phyloP scores from a whole-genome alignment of 176 grass and related monocot species.

The Avena eriantha region DNA sequence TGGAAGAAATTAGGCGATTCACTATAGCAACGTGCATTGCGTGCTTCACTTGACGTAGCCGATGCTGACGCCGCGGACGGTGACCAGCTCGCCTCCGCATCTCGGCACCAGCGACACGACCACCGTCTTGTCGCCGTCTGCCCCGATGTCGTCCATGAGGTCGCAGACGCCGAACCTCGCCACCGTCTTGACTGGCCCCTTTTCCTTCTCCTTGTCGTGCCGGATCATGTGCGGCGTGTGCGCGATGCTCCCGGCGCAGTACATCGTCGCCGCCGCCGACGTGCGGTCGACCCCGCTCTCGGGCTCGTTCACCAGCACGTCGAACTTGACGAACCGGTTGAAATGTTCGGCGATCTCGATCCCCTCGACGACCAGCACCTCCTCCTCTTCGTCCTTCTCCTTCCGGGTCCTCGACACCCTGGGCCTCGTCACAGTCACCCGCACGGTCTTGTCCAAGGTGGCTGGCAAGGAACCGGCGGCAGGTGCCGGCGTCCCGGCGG shows the following conservation, averaged over 20 bases:
- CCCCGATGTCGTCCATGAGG: slow-evolving; percentile 55
- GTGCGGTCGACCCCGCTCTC: background rate
- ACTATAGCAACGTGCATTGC: too few species aligned
- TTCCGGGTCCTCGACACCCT: slow-evolving; percentile 27
- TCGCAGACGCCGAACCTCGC: slow-evolving; percentile 68
- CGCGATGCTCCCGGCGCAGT: slow-evolving; percentile 67
- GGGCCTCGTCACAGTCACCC: slow-evolving; percentile 51
- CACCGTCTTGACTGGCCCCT: slow-evolving; percentile 23
- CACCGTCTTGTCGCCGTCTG: slow-evolving; percentile 50
- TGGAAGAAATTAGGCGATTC: too few species aligned
- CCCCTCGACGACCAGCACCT: slow-evolving; percentile 65
- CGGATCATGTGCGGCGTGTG: slow-evolving; percentile 54
- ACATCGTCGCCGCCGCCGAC: slow-evolving; percentile 1
- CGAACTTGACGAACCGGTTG: slow-evolving; percentile 64
- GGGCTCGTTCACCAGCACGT: slow-evolving; percentile 57
- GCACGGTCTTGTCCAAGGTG: slow-evolving; percentile 35
- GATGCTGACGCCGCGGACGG: slow-evolving; percentile 50
- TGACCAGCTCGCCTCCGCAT: slow-evolving; percentile 37
- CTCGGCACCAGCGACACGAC: slow-evolving; percentile 65
- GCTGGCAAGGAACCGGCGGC: slow-evolving; percentile 38
- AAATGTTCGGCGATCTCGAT: slow-evolving; percentile 37
- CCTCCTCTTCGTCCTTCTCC: slow-evolving; percentile 68
- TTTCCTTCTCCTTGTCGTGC: background rate
- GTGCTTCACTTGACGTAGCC: slow-evolving; percentile 45
- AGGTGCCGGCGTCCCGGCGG: background rate